Percentiles rank a stretch among this genome's conserved stretches.
phyloP scores from a whole-genome alignment of 148 eudicot species.

The Suaeda aralocaspica region DNA sequence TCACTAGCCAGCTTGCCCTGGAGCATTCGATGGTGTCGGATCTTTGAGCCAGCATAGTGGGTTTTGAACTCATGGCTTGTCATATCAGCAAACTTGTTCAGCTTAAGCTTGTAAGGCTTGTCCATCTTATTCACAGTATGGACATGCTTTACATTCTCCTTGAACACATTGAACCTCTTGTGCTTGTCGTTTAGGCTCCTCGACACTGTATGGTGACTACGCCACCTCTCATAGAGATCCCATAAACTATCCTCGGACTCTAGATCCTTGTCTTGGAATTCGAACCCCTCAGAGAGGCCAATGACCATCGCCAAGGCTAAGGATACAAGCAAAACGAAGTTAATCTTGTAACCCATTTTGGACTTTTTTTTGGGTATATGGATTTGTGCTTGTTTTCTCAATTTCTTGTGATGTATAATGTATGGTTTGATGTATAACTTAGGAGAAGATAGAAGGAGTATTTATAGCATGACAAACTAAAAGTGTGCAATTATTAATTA shows the following conservation, averaged over 20 bases:
- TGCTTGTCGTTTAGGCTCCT: conserved; percentile 67
- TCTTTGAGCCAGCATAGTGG: conserved; percentile 56
- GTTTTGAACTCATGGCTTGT: conserved; percentile 73
- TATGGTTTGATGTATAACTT: conserved; percentile 9
- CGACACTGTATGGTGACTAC: conserved; percentile 85
- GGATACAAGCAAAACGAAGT: conserved; percentile 34
- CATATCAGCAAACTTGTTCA: conserved; percentile 88
- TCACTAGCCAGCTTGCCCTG: conserved; percentile 31
- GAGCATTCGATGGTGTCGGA: conserved; percentile 65
- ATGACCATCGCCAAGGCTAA: conserved; percentile 47
- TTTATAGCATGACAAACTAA: conserved; percentile 23
- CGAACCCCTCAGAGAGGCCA: conserved; percentile 44
- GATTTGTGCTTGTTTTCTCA: conserved; percentile 7
- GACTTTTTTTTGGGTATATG: not conserved
- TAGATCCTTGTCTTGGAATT: conserved; percentile 62
- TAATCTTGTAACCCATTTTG: conserved; percentile 43
- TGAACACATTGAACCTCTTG: conserved; percentile 78
- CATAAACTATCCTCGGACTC: conserved; percentile 80
- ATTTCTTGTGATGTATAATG: not conserved
- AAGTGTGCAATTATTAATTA: not conserved
- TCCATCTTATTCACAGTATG: conserved; percentile 61
- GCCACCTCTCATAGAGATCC: conserved; percentile 91
- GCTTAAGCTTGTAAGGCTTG: conserved; percentile 76
- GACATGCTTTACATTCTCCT: conserved; percentile 63
- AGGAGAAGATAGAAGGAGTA: conserved; percentile 21